Evolutionary conservation across 2,329 filamentous ascomycete species (phyloP).

Genomic region (Aspergillus uvarum): DNA sequence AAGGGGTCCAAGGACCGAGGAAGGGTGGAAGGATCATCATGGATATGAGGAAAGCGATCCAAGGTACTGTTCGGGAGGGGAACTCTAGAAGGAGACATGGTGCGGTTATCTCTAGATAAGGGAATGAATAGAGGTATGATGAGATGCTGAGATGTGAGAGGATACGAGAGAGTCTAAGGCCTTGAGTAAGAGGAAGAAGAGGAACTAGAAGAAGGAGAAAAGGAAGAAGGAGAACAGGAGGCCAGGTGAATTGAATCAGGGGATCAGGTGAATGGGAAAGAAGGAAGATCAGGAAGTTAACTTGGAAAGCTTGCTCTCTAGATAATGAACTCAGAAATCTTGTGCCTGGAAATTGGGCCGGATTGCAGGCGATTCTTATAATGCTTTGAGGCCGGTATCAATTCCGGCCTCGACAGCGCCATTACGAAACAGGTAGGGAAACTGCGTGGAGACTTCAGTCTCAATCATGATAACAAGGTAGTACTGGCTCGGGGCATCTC

Average conservation of each 20-base stretch:
- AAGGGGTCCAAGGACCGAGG: constrained; percentile 47
- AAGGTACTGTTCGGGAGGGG: constrained; percentile 31
- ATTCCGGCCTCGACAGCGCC: constrained; percentile 45
- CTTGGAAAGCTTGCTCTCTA: constrained; percentile 5
- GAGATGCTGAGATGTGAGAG: constrained; percentile 7
- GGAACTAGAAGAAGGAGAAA: neutral
- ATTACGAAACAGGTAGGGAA: constrained; percentile 39
- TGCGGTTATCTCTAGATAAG: constrained; percentile 16
- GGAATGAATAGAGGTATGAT: constrained; percentile 3
- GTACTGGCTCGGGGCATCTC: neutral
- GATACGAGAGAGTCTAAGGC: neutral
- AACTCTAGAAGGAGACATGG: constrained; percentile 39
- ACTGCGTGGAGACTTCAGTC: constrained; percentile 27
- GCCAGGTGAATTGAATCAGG: too few species aligned
- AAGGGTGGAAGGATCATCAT: constrained; percentile 44
- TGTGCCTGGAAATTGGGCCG: constrained; percentile 26
- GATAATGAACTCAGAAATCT: constrained; percentile 15
- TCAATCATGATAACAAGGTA: constrained; percentile 11
- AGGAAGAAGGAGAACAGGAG: constrained; percentile 2
- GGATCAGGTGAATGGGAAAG: constrained; percentile 8
- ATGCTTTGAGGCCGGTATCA: constrained; percentile 46
- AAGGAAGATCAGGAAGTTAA: neutral
- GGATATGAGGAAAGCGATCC: constrained; percentile 45
- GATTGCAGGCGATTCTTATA: constrained; percentile 42
- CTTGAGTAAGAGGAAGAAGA: neutral